A percentile compares a stretch with the other conserved stretches of the same genome.
phyloP scores from a whole-genome alignment of 768 basidiomycete species.

The Chalciporus chontae region DNA sequence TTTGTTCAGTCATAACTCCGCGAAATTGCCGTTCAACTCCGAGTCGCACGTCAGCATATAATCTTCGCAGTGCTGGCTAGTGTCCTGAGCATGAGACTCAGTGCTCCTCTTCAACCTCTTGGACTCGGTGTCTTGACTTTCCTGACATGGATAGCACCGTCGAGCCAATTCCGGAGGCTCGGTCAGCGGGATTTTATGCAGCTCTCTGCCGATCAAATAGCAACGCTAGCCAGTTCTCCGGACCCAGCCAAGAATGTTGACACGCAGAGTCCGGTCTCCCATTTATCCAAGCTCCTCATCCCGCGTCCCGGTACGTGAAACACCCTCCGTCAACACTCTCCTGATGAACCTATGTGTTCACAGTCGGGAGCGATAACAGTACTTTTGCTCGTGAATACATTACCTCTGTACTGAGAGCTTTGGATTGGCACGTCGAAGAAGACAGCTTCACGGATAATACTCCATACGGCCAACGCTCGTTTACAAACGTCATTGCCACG shows the following conservation, averaged over 20 bases:
- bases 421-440: slow-evolving; percentile 87
- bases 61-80: neutral
- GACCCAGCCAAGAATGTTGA: slow-evolving; percentile 72
- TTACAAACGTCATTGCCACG: slow-evolving; percentile 92
- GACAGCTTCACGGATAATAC: slow-evolving; percentile 78
- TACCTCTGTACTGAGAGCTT: slow-evolving; percentile 57
- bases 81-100: slow-evolving; percentile 15
- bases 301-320: slow-evolving; percentile 67
- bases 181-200: slow-evolving; percentile 36
- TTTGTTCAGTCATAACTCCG: too few relatives aligned
- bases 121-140: slow-evolving; percentile 11
- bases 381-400: slow-evolving; percentile 84
- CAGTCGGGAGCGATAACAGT: slow-evolving; percentile 73
- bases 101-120: slow-evolving; percentile 3
- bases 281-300: slow-evolving; percentile 81
- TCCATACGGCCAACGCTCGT: slow-evolving; percentile 74
- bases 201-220: slow-evolving; percentile 51
- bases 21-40: too few relatives aligned
- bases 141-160: slow-evolving; percentile 22
- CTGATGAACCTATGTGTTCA: neutral
- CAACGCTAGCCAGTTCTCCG: slow-evolving; percentile 46
- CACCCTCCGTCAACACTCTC: slow-evolving; percentile 1
- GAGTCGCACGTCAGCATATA: slow-evolving; percentile 10
- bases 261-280: slow-evolving; percentile 58
- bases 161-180: slow-evolving; percentile 30